Conservation (phyloP, 306 rosid genomes). For the Ammopiptanthus mongolicus region DNA sequence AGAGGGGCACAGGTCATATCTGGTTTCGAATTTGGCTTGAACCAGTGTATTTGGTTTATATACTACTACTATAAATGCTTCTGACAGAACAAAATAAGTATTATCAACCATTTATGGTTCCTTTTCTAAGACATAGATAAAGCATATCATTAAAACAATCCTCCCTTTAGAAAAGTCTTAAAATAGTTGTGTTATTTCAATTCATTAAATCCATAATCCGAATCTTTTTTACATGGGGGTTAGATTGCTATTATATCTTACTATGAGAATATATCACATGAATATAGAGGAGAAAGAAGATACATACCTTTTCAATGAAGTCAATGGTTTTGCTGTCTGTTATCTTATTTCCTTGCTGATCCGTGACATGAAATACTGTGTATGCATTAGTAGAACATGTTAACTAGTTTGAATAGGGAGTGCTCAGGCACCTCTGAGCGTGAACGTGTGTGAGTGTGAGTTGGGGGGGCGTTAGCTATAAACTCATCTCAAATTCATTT, state of each 20-base stretch:
- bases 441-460: background rate
- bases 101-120: background rate
- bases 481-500: background rate
- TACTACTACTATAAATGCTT: background rate
- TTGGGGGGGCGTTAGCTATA: background rate
- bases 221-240: background rate
- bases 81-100: background rate
- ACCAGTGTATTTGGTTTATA: background rate
- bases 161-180: background rate
- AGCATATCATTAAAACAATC: background rate
- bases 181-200: background rate
- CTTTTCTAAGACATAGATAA: background rate
- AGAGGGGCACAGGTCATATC: background rate
- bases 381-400: slow-evolving; percentile 22
- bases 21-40: background rate
- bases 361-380: slow-evolving; percentile 80
- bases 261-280: background rate
- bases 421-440: background rate
- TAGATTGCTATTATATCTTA: background rate
- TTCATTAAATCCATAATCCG: background rate
- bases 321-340: slow-evolving; percentile 60
- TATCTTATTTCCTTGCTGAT: slow-evolving; percentile 74
- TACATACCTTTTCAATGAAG: slow-evolving; percentile 67
- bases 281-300: slow-evolving; percentile 13
- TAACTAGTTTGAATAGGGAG: background rate